phyloP scores from a whole-genome alignment of 192 early-diverging fungal species.

The Spinellus fusiger region DNA sequence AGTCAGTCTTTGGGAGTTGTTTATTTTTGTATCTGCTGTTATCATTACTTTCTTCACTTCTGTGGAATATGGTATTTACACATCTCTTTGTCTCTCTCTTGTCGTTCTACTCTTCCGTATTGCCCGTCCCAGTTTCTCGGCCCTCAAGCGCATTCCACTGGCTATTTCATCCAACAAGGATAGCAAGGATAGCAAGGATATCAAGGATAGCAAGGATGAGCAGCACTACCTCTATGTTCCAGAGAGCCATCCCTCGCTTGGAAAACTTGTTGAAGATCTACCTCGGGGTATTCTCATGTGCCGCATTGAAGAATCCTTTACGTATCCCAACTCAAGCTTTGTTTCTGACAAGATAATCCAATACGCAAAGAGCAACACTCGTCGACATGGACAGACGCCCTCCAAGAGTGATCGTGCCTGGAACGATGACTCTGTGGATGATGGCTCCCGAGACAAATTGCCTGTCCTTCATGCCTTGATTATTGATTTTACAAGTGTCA shows the following conservation, averaged over 20 bases:
- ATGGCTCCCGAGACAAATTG: slow-evolving; percentile 16
- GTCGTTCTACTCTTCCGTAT: slow-evolving; percentile 72
- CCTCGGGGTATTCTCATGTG: slow-evolving; percentile 72
- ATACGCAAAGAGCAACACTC: slow-evolving; percentile 20
- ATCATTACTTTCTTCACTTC: slow-evolving; percentile 61
- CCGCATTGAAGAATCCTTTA: slow-evolving; percentile 63
- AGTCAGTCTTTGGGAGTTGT: slow-evolving; percentile 42
- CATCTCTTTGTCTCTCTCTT: slow-evolving; percentile 62
- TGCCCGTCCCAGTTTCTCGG: slow-evolving; percentile 62
- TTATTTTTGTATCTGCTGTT: slow-evolving; percentile 43
- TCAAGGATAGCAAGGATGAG: neutral
- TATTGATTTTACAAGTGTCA: slow-evolving; percentile 32
- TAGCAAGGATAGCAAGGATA: neutral
- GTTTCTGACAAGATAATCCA: slow-evolving; percentile 51
- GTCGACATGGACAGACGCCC: slow-evolving; percentile 4
- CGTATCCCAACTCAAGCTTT: slow-evolving; percentile 68
- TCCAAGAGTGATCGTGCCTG: slow-evolving; percentile 26
- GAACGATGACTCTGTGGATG: slow-evolving; percentile 31
- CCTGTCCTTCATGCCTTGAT: slow-evolving; percentile 29
- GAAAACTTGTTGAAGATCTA: slow-evolving; percentile 19
- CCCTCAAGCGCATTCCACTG: slow-evolving; percentile 38
- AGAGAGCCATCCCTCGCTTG: slow-evolving; percentile 22
- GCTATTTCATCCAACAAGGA: neutral
- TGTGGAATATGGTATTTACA: slow-evolving; percentile 69
- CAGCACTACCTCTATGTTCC: slow-evolving; percentile 29